phyloP scores from a whole-genome alignment of 345 rosid species.

The Pistacia vera region DNA sequence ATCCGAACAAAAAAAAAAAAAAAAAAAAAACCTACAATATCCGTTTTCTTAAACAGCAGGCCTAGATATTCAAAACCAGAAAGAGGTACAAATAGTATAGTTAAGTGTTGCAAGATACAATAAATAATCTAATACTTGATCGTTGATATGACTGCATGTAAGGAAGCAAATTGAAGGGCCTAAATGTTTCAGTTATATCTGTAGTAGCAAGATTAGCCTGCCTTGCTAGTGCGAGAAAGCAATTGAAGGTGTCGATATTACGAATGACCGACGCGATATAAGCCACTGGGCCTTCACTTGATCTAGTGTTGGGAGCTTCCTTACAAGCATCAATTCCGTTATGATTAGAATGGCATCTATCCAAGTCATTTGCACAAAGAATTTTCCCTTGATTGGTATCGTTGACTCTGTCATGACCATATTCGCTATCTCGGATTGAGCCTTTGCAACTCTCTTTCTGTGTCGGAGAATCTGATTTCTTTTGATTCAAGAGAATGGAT shows the following conservation, averaged over 20 bases:
- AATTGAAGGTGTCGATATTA: slow-evolving; percentile 58
- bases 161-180: slow-evolving; percentile 59
- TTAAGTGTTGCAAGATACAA: slow-evolving; percentile 34
- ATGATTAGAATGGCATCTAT: too few relatives aligned
- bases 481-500: slow-evolving; percentile 48
- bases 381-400: slow-evolving; percentile 11
- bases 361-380: background rate
- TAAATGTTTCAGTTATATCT: slow-evolving; percentile 50
- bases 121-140: slow-evolving; percentile 51
- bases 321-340: background rate
- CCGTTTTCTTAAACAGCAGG: too few relatives aligned
- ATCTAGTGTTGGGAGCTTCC: slow-evolving; percentile 10
- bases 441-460: slow-evolving; percentile 14
- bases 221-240: slow-evolving; percentile 51
- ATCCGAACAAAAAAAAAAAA: too few relatives aligned
- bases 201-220: slow-evolving; percentile 46
- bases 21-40: too few relatives aligned
- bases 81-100: background rate
- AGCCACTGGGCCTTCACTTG: slow-evolving; percentile 40
- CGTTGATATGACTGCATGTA: slow-evolving; percentile 64
- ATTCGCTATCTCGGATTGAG: background rate
- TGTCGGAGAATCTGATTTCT: slow-evolving; percentile 14
- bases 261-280: slow-evolving; percentile 82
- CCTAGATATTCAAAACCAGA: too few relatives aligned
- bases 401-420: slow-evolving; percentile 4